Conservation (phyloP, 768 basidiomycete species). For the Hericium coralloides region DNA sequence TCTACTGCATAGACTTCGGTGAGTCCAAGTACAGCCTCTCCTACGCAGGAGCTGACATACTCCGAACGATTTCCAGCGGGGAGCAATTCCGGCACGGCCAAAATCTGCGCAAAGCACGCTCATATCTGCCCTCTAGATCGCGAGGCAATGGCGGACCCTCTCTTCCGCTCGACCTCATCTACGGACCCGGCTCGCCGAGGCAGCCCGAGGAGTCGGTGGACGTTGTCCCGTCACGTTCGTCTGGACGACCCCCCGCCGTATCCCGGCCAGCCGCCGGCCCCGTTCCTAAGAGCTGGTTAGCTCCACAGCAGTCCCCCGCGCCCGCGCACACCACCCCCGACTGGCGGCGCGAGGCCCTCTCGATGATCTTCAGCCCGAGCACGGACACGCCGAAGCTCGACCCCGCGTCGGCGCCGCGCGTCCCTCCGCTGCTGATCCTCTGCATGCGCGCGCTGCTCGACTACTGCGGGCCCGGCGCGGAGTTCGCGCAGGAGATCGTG, state of each 20-base stretch:
- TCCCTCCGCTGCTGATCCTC: conserved; percentile 47
- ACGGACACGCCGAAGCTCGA: conserved; percentile 3
- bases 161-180: conserved; percentile 11
- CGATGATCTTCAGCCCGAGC: conserved; percentile 35
- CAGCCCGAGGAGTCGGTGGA: background rate
- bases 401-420: conserved; percentile 1
- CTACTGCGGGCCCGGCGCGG: conserved; percentile 19
- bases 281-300: no score
- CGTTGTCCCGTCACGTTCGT: no score
- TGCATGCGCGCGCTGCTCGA: conserved; percentile 45
- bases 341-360: conserved; percentile 52
- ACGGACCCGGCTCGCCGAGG: conserved; percentile 3
- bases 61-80: conserved; percentile 33
- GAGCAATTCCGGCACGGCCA: conserved; percentile 63
- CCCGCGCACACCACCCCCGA: conserved; percentile 21
- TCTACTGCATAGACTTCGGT: conserved; percentile 46
- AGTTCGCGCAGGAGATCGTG: conserved; percentile 23
- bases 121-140: background rate
- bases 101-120: conserved; percentile 33
- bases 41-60: no score
- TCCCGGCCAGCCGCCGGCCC: background rate
- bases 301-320: no score
- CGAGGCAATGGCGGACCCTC: conserved; percentile 1
- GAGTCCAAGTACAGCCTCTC: conserved; percentile 2
- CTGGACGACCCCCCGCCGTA: background rate